These are phyloP conservation scores for Laburnicola sp. DNA, from an alignment of 2,329 filamentous ascomycete genomes.

Conservation along the genomic window DNA sequence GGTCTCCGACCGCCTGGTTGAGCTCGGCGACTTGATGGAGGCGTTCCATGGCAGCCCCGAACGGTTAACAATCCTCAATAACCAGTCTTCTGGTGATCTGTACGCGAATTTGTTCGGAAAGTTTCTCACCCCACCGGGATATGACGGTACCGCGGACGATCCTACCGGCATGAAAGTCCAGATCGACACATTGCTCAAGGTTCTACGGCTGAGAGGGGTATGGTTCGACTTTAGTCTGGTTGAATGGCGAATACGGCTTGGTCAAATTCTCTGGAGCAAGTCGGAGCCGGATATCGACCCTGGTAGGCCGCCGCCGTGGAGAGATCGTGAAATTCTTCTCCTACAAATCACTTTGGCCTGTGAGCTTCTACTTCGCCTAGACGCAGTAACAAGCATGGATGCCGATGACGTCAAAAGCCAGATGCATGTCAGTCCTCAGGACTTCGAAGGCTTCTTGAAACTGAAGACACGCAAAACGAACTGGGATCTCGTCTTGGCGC, in stretches of 20 bases:
- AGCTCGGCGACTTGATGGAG: conserved; percentile 59
- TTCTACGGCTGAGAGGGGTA: conserved; percentile 65
- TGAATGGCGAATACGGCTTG: conserved; percentile 73
- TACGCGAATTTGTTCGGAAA: conserved; percentile 50
- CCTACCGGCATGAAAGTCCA: conserved; percentile 68
- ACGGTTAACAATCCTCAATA: conserved; percentile 56
- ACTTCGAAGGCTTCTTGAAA: conserved; percentile 51
- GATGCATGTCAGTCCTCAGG: conserved; percentile 48
- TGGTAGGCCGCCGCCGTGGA: conserved; percentile 29
- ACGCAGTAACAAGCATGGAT: conserved; percentile 48
- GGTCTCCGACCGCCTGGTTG: conserved; percentile 43
- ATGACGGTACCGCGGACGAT: conserved; percentile 53
- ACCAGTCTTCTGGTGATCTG: conserved; percentile 56
- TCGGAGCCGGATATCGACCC: conserved; percentile 26
- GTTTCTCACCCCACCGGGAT: conserved; percentile 47
- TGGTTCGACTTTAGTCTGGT: conserved; percentile 77
- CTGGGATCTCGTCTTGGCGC: conserved; percentile 60
- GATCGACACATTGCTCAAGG: conserved; percentile 68
- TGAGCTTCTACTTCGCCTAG: conserved; percentile 58
- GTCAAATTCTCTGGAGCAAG: conserved; percentile 69
- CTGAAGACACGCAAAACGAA: conserved; percentile 57
- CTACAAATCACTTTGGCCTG: conserved; percentile 59
- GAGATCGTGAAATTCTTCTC: conserved; percentile 57
- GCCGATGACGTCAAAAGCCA: conserved; percentile 41
- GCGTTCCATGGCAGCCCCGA: conserved; percentile 56